Conservation (phyloP, 2,329 filamentous ascomycete genomes). For the Fusarium mangiferae region DNA sequence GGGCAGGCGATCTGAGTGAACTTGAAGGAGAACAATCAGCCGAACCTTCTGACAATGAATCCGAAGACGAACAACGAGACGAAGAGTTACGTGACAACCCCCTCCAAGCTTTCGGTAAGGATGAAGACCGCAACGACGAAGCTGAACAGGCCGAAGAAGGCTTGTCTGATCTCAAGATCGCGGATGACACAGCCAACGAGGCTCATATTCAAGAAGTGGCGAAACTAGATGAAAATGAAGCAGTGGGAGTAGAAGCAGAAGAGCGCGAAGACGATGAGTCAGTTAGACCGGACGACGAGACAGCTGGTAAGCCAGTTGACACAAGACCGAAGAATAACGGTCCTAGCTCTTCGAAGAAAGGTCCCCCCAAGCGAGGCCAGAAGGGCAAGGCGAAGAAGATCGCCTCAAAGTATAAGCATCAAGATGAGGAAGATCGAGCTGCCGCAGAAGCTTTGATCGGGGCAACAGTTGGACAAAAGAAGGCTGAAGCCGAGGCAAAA, state of each 20-base stretch:
- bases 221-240: constrained; percentile 30
- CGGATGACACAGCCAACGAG: constrained; percentile 40
- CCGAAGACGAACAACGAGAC: constrained; percentile 47
- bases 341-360: constrained; percentile 53
- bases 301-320: constrained; percentile 19
- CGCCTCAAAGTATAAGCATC: constrained; percentile 88
- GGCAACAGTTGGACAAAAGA: constrained; percentile 72
- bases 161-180: constrained; percentile 39
- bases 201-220: constrained; percentile 49
- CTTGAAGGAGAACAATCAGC: constrained; percentile 44
- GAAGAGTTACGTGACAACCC: constrained; percentile 51
- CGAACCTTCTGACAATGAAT: constrained; percentile 46
- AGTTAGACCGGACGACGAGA: constrained; percentile 20
- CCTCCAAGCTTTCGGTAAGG: constrained; percentile 46
- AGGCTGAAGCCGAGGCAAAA: constrained; percentile 73
- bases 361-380: constrained; percentile 74
- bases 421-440: constrained; percentile 92
- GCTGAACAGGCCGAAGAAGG: constrained; percentile 41
- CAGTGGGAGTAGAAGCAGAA: constrained; percentile 38
- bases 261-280: constrained; percentile 42
- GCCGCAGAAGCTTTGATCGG: constrained; percentile 90
- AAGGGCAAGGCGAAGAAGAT: constrained; percentile 87
- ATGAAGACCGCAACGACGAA: constrained; percentile 42
- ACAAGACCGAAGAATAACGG: constrained; percentile 15
- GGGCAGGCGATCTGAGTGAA: constrained; percentile 34